Evolutionary conservation across 768 basidiomycete species (phyloP).

Genomic region (Neoboletus brunneissimus): DNA sequence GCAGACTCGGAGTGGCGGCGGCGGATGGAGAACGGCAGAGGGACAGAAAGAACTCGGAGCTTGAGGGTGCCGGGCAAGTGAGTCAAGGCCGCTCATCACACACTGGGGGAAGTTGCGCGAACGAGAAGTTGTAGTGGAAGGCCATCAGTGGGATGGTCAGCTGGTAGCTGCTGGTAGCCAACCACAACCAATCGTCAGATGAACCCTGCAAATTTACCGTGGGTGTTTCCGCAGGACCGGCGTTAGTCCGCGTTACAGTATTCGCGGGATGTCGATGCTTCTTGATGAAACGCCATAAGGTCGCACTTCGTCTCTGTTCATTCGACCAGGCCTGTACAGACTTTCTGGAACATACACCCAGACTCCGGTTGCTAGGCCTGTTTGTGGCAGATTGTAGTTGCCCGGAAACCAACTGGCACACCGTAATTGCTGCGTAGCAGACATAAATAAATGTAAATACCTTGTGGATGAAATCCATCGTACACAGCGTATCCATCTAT

Average conservation of each 20-base stretch:
- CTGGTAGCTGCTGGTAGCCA: no score
- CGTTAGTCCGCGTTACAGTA: no score
- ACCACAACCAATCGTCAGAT: no score
- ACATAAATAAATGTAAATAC: no score
- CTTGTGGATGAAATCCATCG: not conserved
- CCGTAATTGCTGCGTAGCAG: no score
- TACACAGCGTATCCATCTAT: not conserved
- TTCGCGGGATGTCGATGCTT: not conserved
- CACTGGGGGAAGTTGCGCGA: no score
- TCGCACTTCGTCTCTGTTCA: not conserved
- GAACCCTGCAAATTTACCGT: not conserved
- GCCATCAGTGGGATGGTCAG: no score
- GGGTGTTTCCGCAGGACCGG: not conserved
- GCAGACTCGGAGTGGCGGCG: not conserved
- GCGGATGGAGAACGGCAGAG: not conserved
- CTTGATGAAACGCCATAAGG: not conserved
- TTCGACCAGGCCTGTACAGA: not conserved
- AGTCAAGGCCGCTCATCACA: not conserved
- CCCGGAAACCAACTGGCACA: no score
- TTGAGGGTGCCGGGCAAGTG: not conserved
- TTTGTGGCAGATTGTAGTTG: not conserved
- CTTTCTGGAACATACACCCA: not conserved
- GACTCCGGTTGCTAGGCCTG: not conserved
- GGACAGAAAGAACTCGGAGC: not conserved
- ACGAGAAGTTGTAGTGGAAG: not conserved